These are phyloP conservation scores for Austroboletus sp. DNA, from an alignment of 1,284 basidiomycete species.

Conservation along the genomic window DNA sequence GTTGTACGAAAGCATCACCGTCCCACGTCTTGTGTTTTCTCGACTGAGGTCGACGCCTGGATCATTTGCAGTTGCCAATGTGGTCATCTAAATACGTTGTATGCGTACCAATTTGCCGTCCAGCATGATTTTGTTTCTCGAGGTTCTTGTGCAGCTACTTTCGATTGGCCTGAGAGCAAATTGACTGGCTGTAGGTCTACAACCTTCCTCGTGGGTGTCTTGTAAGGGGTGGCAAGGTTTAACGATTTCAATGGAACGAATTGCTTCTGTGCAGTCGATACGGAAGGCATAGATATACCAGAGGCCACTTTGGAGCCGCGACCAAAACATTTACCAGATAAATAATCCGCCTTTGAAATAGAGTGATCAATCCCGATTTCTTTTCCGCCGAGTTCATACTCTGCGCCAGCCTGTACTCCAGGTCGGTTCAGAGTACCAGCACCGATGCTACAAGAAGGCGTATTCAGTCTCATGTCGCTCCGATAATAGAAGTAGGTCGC, in stretches of 20 bases:
- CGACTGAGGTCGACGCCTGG: constrained; percentile 68
- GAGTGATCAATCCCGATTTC: constrained; percentile 63
- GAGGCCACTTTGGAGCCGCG: constrained; percentile 25
- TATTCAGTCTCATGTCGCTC: constrained; percentile 5
- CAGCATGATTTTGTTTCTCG: constrained; percentile 41
- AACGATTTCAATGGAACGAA: constrained; percentile 41
- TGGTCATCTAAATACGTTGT: neutral
- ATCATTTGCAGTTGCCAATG: constrained; percentile 3
- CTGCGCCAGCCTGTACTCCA: constrained; percentile 43
- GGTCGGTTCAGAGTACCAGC: constrained; percentile 37
- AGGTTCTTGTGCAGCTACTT: constrained; percentile 3
- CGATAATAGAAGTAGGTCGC: constrained; percentile 14
- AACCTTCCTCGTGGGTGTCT: constrained; percentile 25
- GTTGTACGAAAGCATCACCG: constrained; percentile 61
- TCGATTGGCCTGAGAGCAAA: constrained; percentile 25
- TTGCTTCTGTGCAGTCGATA: constrained; percentile 34
- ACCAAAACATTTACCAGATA: constrained; percentile 61
- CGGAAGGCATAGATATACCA: constrained; percentile 11
- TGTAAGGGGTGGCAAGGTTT: constrained; percentile 28
- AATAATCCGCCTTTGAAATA: constrained; percentile 52
- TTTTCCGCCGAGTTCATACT: constrained; percentile 57
- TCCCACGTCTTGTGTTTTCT: constrained; percentile 90
- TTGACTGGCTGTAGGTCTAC: constrained; percentile 42
- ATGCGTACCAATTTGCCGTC: constrained; percentile 61
- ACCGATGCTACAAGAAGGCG: constrained; percentile 32